Base-by-base conservation (phyloP, 257 asterid genomes). In the Primulina eburnea region DNA sequence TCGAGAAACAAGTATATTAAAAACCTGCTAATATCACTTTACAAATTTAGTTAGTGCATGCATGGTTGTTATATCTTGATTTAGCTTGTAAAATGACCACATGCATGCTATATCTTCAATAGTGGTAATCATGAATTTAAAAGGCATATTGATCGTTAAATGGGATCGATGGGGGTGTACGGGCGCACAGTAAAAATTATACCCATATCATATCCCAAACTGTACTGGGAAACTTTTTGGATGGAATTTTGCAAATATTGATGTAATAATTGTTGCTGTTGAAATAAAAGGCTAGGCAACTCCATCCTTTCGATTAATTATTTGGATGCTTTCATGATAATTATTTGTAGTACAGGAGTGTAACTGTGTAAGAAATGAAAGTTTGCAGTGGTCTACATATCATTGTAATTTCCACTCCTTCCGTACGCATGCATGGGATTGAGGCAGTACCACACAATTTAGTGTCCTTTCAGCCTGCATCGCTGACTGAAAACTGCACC, bases 311-410 rank as follows among this genome's bases (percentile, higher is more conserved):
- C 53, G 35, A 12, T 38, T 78, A 53, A 53, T 72, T 30, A 4
- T 17, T 24, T 64, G 33, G 32, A 30, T 73, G 60, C 18, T 34
- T 30, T 55, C 20, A 21, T 34, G 38, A 34, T 30, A n/a, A n/a
- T n/a, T n/a, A n/a, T n/a, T n/a, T n/a, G 20, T 32, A 32, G 73
- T 69, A 69, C 57, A 35, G 7, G 8, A 69, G 73, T 35, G 70
- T 38, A 71, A 72, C 75, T 1, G 26, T 24, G 26, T 24, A 24
- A 24, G 26, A 24, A 24, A 71, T 73, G 59, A 43, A 76, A 67
- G 70, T 76, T 78, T 79, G 74, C 55, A 75, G 75, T 63, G 72
- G 57, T 78, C 69, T 4, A 9, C 60, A 24, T 73, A 62, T 30
- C 21, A 43, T 53, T 29, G 18, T 30, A 67, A 47, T 47, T 14